Percentiles rank a stretch among this genome's conserved stretches.
phyloP scores from a whole-genome alignment of 2,329 filamentous ascomycete genomes.

The Penicillium brevicompactum region DNA sequence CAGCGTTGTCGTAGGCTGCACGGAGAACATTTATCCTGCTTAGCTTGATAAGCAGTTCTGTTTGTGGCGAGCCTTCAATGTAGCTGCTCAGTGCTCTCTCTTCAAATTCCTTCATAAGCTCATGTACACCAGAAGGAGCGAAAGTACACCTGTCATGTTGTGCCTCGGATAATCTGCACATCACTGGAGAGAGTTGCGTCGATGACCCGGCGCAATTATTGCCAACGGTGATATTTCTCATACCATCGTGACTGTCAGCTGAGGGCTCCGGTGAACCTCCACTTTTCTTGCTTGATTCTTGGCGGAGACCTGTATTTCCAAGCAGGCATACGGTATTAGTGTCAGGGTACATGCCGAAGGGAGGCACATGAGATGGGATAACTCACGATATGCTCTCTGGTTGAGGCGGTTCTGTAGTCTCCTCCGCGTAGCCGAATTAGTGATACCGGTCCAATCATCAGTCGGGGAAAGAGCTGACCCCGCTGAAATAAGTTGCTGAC shows the following conservation, averaged over 20 bases:
- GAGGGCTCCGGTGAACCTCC: too few relatives aligned
- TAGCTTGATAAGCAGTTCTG: constrained; percentile 25
- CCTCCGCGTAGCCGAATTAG: not conserved
- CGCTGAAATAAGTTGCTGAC: too few relatives aligned
- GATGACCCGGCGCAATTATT: not conserved
- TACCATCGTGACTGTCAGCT: too few relatives aligned
- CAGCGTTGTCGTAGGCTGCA: constrained; percentile 21
- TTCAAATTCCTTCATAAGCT: not conserved
- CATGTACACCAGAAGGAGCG: not conserved
- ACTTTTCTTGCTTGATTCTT: too few relatives aligned
- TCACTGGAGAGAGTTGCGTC: not conserved
- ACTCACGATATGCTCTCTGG: not conserved
- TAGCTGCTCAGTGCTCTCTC: not conserved
- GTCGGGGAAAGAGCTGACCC: too few relatives aligned
- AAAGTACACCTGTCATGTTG: not conserved
- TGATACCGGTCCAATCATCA: not conserved
- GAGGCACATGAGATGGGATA: too few relatives aligned
- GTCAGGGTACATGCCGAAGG: not conserved
- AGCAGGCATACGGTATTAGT: too few relatives aligned
- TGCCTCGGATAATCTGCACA: not conserved
- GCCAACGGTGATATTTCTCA: not conserved
- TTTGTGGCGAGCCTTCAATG: constrained; percentile 1
- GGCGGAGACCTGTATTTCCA: too few relatives aligned
- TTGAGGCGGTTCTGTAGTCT: not conserved
- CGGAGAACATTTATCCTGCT: constrained; percentile 27